Base-by-base conservation (phyloP, 768 basidiomycete genomes). In the Suillus placidus region DNA sequence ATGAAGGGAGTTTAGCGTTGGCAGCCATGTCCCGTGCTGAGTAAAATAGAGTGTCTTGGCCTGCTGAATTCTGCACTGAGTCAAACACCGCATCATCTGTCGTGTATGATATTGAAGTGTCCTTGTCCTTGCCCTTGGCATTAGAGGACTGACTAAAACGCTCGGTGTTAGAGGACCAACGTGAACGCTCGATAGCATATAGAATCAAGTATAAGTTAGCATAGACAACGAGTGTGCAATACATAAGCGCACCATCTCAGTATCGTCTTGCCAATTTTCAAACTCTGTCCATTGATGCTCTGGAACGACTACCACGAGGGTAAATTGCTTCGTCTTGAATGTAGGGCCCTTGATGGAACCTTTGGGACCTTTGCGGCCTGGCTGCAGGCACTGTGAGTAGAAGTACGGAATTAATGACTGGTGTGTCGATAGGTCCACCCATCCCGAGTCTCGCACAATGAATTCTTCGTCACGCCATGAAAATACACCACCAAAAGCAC, bases 291-390 rank as follows among this genome's bases (percentile, higher is more conserved):
- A 67, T 30, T 67, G 66, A 2, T 4, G 1, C 20, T 61, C 63
- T n/a, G 63, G 63, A 0, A 67, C 40, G 6, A 67, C 37, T 9
- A 67, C 40, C 35, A 61, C 49, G 10, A 67, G 30, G 3, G 9
- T 10, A n/a, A 64, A 67, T 23, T 64, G 58, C 6, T 64, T 61
- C 16, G 43, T 54, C n/a, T 64, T 67, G 62, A 67, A 67, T 26
- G 6, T 42, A 4, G 14, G 32, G 3, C 30, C 54, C 32, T 49
- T 64, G 6, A 40, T 2, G n/a, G n/a, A n/a, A n/a, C n/a, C n/a
- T n/a, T n/a, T n/a, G n/a, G n/a, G 38, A 4, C 43, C 52, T 52
- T 67, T 64, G 14, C 3, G 49, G 14, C 9, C 8, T 6, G 45
- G 32, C 18, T 57, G 51, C 9, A 67, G 51, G 34, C 66, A 67